These are phyloP conservation scores for Metarhizium album DNA, from an alignment of 2,329 filamentous ascomycete species.

Conservation along the genomic window DNA sequence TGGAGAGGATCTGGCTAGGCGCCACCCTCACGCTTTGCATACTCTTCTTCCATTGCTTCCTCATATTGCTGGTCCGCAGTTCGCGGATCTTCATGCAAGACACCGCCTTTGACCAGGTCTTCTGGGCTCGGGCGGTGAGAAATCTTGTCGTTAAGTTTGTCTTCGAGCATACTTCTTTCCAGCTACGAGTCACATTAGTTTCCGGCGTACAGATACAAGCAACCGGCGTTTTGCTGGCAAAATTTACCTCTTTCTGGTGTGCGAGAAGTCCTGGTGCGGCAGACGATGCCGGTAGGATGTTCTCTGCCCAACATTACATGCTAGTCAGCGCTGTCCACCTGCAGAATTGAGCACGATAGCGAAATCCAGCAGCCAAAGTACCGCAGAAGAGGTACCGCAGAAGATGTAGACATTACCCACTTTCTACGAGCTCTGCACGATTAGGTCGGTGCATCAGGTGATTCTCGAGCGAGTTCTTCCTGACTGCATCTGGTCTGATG, in stretches of 20 bases:
- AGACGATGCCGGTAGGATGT: conserved; percentile 72
- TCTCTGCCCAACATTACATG: conserved; percentile 43
- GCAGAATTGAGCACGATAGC: background rate
- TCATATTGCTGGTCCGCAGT: conserved; percentile 45
- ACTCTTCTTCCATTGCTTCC: conserved; percentile 53
- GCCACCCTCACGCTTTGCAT: conserved; percentile 52
- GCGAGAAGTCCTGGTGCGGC: conserved; percentile 72
- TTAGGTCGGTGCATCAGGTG: conserved; percentile 64
- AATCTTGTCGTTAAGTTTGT: conserved; percentile 80
- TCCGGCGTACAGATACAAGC: background rate
- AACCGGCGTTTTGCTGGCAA: conserved; percentile 10
- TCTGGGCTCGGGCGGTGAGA: conserved; percentile 66
- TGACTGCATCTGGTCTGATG: conserved; percentile 37
- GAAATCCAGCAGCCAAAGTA: background rate
- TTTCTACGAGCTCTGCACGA: conserved; percentile 67
- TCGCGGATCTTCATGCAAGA: conserved; percentile 59
- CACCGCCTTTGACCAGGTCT: conserved; percentile 66
- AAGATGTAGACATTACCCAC: conserved; percentile 36
- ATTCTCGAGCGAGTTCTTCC: conserved; percentile 62
- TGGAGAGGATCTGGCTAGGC: conserved; percentile 28
- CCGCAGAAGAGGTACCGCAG: background rate
- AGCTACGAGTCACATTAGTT: conserved; percentile 34
- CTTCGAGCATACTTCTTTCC: conserved; percentile 76
- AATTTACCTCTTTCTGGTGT: conserved; percentile 63
- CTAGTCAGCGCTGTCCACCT: conserved; percentile 5